Conservation (phyloP, 1,284 basidiomycete species). For the Leccinum griseonigrum region DNA sequence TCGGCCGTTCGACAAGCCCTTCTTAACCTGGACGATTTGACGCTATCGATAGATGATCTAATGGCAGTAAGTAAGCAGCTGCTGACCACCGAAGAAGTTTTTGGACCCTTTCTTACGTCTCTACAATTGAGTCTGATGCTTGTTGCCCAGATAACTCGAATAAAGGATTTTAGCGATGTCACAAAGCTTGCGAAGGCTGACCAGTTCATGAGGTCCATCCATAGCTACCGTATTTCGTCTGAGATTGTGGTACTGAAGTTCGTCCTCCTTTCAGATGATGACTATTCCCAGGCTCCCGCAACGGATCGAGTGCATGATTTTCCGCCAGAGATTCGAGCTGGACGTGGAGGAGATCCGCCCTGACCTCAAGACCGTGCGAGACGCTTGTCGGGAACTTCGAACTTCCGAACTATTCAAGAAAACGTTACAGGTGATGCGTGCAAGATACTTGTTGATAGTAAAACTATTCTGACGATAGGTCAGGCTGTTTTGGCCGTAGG, state of each 20-base stretch:
- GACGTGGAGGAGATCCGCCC: slow-evolving; percentile 84
- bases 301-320: slow-evolving; percentile 80
- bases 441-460: not conserved
- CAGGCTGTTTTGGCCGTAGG: slow-evolving; percentile 75
- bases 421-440: slow-evolving; percentile 56
- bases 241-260: slow-evolving; percentile 4
- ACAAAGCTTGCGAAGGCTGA: slow-evolving; percentile 79
- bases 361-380: slow-evolving; percentile 74
- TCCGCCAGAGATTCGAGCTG: slow-evolving; percentile 75
- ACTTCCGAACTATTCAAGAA: slow-evolving; percentile 65
- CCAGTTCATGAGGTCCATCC: slow-evolving; percentile 67
- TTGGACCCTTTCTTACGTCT: slow-evolving; percentile 9
- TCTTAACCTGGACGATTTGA: slow-evolving; percentile 66
- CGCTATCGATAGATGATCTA: slow-evolving; percentile 68
- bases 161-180: slow-evolving; percentile 67
- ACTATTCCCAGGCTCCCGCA: slow-evolving; percentile 72
- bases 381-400: slow-evolving; percentile 76
- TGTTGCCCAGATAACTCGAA: slow-evolving; percentile 49
- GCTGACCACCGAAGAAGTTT: slow-evolving; percentile 76
- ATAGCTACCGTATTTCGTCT: slow-evolving; percentile 7
- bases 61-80: slow-evolving; percentile 70
- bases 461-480: slow-evolving; percentile 6
- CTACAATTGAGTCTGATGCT: not conserved
- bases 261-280: slow-evolving; percentile 56
- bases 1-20: slow-evolving; percentile 67